Base-by-base conservation (phyloP, 179 eudicot species). In the Camellia oleifera region DNA sequence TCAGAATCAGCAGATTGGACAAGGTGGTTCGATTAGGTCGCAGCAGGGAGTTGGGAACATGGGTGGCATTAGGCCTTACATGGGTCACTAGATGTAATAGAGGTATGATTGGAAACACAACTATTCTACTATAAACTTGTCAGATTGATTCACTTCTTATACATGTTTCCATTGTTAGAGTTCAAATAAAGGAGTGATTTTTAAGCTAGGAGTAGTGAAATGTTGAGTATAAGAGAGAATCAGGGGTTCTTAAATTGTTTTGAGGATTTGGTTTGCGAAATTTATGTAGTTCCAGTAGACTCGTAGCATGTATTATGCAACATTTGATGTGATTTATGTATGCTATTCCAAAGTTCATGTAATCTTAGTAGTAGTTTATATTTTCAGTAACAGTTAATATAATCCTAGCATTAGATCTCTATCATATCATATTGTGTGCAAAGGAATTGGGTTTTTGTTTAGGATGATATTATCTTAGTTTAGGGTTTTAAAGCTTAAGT, bases 1-100 rank as follows among this genome's bases (percentile, higher is more conserved):
- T 78, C 86, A 57, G 44, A 78, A 82, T 26, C 82, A 74, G 26
- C 90, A 85, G 85, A 83, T 86, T 86, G 91, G 91, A 52, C 91
- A 82, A 72, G 91, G 89, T 46, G 84, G 73, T 45, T 45, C 82
- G 3, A 80, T 79, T 15, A 71, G 91, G 79, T 80, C 82, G 5
- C 84, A 57, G 67, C 81, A 69, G 17, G 73, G 73, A 69, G 73
- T 50, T 45, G 73, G 73, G 73, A 52, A 69, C 26, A 45, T 81
- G 60, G 88, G 88, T 63, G 90, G 91, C 73, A 69, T 44, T 65
- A 80, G 80, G 4, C 85, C 86, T 52, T 85, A 89, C 80, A 85
- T 84, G 87, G 90, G 88, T 54, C 85, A 80, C 15, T 54, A 80
- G 58, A 46, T n/a, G 14, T 42, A 6, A 69, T 18, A 69, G 7